Conservation (phyloP, 2,329 filamentous ascomycete species). For the Ilyonectria sp. region DNA sequence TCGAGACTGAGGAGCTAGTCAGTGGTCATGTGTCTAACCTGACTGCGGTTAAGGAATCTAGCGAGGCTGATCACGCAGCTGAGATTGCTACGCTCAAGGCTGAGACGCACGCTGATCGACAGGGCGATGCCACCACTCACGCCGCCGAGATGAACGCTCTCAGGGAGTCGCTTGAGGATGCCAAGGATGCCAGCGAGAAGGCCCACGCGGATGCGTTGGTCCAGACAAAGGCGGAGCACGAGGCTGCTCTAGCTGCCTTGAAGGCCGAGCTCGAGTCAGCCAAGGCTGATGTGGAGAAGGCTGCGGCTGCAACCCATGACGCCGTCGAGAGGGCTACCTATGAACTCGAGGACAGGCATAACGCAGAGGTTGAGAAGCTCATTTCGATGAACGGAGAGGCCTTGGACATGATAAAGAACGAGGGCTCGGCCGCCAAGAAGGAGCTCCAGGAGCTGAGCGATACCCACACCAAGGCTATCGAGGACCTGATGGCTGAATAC, state of each 20-base stretch:
- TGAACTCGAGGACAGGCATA: constrained; percentile 62
- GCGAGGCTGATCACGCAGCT: constrained; percentile 46
- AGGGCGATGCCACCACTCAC: constrained; percentile 51
- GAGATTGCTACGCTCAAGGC: constrained; percentile 54
- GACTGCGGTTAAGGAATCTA: constrained; percentile 49
- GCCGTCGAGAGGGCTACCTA: constrained; percentile 62
- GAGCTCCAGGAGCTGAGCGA: constrained; percentile 62
- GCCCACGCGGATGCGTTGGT: constrained; percentile 54
- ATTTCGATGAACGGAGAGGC: constrained; percentile 59
- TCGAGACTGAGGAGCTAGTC: constrained; percentile 55
- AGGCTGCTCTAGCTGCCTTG: constrained; percentile 34
- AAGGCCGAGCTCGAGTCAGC: constrained; percentile 51
- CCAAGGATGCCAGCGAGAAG: constrained; percentile 57
- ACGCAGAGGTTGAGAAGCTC: constrained; percentile 64
- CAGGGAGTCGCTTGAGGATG: constrained; percentile 59
- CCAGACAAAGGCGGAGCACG: constrained; percentile 50
- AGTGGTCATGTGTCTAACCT: constrained; percentile 52
- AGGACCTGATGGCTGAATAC: constrained; percentile 59
- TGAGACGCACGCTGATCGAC: constrained; percentile 50
- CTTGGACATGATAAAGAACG: constrained; percentile 58
- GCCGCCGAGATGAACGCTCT: constrained; percentile 57
- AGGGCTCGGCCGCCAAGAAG: constrained; percentile 55
- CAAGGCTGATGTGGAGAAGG: constrained; percentile 63
- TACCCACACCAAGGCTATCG: constrained; percentile 56
- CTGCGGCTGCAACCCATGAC: constrained; percentile 60